Evolutionary conservation across 2,329 filamentous ascomycete genomes (phyloP).

Genomic region (Penicillium sp.): DNA sequence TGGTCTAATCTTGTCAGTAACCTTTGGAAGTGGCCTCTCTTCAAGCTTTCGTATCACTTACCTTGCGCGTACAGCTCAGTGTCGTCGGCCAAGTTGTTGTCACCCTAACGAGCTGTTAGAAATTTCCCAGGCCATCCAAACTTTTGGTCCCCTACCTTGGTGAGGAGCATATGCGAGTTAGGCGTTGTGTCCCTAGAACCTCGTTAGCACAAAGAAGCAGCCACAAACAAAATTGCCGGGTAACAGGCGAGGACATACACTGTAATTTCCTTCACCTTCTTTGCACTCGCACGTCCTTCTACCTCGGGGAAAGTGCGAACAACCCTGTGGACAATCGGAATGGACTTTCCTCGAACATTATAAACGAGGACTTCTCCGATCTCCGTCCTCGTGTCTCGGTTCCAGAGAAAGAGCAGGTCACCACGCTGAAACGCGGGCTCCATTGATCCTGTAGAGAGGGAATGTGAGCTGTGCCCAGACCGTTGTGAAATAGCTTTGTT

Average conservation of each 20-base stretch:
- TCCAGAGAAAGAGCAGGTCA: constrained; percentile 64
- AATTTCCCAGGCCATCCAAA: not conserved
- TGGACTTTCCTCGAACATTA: constrained; percentile 65
- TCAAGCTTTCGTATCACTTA: not conserved
- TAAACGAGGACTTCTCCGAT: constrained; percentile 71
- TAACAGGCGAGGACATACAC: constrained; percentile 21
- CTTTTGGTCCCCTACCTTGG: constrained; percentile 53
- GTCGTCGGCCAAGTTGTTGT: constrained; percentile 93
- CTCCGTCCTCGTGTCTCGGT: constrained; percentile 58
- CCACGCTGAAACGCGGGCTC: constrained; percentile 65
- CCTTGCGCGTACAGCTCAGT: constrained; percentile 65
- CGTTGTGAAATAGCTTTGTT: not conserved
- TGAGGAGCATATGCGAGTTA: constrained; percentile 63
- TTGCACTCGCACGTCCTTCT: constrained; percentile 26
- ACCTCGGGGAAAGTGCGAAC: constrained; percentile 64
- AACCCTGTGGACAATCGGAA: constrained; percentile 93
- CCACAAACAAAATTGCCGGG: not conserved
- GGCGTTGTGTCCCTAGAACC: constrained; percentile 22
- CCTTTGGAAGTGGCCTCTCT: not conserved
- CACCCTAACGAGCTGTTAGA: constrained; percentile 51
- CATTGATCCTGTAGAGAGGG: constrained; percentile 47
- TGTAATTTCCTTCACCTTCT: constrained; percentile 34
- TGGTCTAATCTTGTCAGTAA: constrained; percentile 56
- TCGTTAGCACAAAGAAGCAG: constrained; percentile 2
- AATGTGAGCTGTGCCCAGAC: not conserved